Base-by-base conservation (phyloP, 140 eudicot species). In the Bidens hawaiensis region DNA sequence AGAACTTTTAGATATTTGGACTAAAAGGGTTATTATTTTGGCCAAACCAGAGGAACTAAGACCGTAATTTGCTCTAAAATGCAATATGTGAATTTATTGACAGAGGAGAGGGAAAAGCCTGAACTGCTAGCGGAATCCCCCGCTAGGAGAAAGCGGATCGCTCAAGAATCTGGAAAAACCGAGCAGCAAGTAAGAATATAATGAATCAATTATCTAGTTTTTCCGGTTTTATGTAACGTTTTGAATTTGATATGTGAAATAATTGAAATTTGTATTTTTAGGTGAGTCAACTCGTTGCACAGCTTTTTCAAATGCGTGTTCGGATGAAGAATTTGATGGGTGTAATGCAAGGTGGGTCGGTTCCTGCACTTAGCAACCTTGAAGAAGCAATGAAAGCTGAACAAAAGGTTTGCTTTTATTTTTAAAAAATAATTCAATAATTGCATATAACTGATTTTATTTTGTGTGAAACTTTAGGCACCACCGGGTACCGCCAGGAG, bases 51-150 rank as follows among this genome's bases (percentile, higher is more conserved):
- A n/a, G n/a, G n/a, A n/a, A n/a, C n/a, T n/a, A n/a, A n/a, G n/a
- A n/a, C n/a, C n/a, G n/a, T n/a, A n/a, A n/a, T n/a, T n/a, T n/a
- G n/a, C n/a, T n/a, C n/a, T n/a, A n/a, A n/a, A n/a, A n/a, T n/a
- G n/a, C n/a, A n/a, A n/a, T n/a, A n/a, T n/a, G n/a, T n/a, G n/a
- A n/a, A n/a, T n/a, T 27, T 60, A 33, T 43, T 24, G 62, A 15
- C 86, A 93, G 99, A 93, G 95, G 99, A 93, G 74, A 81, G 99
- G 75, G 99, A 88, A 65, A 75, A 93, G 51, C 99, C 99, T 25
- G 96, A 88, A 75, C 71, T 93, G 33, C 76, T 93, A 74, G 99
- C 99, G 1, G 96, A 88, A 79, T 93, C 99, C 23, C 81, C 95
- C 23, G 78, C 71, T 38, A 78, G 88, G 52, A 81, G 99, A 69